phyloP scores from a whole-genome alignment of 805 yeast genomes.

The Scheffersomyces ergatensis region DNA sequence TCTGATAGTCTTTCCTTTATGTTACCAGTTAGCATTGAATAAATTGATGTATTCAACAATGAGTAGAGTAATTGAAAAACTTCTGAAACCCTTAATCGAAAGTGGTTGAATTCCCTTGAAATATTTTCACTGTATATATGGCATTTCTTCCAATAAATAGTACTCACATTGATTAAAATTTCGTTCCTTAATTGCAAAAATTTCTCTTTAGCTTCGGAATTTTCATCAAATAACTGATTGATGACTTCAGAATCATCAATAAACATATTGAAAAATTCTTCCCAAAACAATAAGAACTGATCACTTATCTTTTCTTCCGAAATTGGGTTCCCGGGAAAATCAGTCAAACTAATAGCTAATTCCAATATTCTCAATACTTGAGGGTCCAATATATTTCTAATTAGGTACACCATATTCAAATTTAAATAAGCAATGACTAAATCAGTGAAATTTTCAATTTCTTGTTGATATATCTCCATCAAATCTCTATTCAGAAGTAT shows the following conservation, averaged over 20 bases:
- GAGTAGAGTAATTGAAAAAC: constrained; percentile 71
- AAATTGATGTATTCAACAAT: constrained; percentile 54
- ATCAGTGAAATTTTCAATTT: constrained; percentile 41
- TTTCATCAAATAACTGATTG: constrained; percentile 8
- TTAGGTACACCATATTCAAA: constrained; percentile 41
- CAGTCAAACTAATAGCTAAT: constrained; percentile 51
- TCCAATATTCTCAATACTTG: constrained; percentile 41
- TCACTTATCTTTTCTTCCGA: constrained; percentile 55
- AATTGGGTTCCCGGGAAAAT: constrained; percentile 56
- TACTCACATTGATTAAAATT: constrained; percentile 52
- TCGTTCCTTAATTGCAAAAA: constrained; percentile 17
- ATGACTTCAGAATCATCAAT: constrained; percentile 43
- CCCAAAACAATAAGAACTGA: constrained; percentile 65
- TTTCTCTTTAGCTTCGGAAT: neutral
- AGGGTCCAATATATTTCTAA: constrained; percentile 35
- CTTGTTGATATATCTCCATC: constrained; percentile 26
- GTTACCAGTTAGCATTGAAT: constrained; percentile 13
- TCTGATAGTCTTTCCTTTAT: neutral
- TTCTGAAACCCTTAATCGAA: constrained; percentile 74
- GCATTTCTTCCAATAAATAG: constrained; percentile 67
- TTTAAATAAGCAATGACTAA: constrained; percentile 47
- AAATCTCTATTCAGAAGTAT: constrained; percentile 28
- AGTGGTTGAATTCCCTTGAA: constrained; percentile 60
- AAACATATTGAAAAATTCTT: constrained; percentile 57
- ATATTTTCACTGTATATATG: constrained; percentile 40